phyloP scores from a whole-genome alignment of 2,329 filamentous ascomycete species.

The Calonectria leucothoes region DNA sequence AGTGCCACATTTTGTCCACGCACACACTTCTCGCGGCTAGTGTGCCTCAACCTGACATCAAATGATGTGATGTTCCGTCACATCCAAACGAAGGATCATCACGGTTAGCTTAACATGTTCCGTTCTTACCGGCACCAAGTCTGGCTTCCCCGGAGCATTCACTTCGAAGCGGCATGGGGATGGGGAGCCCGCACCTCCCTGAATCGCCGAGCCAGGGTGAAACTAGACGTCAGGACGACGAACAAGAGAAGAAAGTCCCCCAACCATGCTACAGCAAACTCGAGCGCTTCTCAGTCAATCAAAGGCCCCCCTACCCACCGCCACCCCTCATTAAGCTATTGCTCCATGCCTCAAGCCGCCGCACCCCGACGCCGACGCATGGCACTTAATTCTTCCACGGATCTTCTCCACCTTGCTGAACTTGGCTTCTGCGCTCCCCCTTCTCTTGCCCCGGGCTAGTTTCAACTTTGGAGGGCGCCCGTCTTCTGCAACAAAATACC shows the following conservation, averaged over 20 bases:
- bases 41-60: slow-evolving; percentile 36
- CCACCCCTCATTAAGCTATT: not conserved
- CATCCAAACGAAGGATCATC: slow-evolving; percentile 31
- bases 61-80: slow-evolving; percentile 33
- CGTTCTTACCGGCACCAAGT: slow-evolving; percentile 12
- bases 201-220: not conserved
- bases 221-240: not conserved
- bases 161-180: not conserved
- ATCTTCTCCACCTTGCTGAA: slow-evolving; percentile 14
- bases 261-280: not conserved
- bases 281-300: not conserved
- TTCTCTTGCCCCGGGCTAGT: slow-evolving; percentile 24
- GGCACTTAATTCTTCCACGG: slow-evolving; percentile 12
- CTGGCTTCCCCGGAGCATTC: slow-evolving; percentile 5
- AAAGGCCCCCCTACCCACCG: not conserved
- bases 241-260: not conserved
- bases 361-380: not conserved
- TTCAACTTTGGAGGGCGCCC: slow-evolving; percentile 21
- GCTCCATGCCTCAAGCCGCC: not conserved
- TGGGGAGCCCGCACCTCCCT: not conserved
- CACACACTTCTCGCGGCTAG: slow-evolving; percentile 21
- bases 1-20: slow-evolving; percentile 29
- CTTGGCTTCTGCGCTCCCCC: slow-evolving; percentile 12
- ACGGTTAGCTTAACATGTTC: not conserved
- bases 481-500: not conserved